Conservation (phyloP, 1,139 yeast genomes). For the Debaryomycetaceae sp. region DNA sequence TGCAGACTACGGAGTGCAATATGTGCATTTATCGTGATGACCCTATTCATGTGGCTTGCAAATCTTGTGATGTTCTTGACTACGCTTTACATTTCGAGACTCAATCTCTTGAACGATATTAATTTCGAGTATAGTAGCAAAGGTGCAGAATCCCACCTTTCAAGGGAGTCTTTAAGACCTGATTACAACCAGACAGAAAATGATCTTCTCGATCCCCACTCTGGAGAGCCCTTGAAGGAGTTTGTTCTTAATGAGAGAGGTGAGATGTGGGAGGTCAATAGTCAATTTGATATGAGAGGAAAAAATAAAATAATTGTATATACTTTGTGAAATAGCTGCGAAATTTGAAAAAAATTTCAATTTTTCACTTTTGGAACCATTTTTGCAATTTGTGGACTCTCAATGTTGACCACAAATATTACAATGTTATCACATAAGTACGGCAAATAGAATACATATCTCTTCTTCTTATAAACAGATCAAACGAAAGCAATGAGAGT, state of each 20-base stretch:
- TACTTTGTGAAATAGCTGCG: constrained; percentile 11
- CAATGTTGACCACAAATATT: neutral
- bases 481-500: neutral
- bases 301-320: constrained; percentile 36
- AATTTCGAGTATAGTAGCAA: constrained; percentile 32
- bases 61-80: constrained; percentile 40
- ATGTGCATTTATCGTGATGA: constrained; percentile 36
- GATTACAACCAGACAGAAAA: neutral
- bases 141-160: constrained; percentile 13
- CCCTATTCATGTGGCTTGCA: constrained; percentile 40
- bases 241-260: constrained; percentile 32
- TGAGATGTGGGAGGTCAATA: constrained; percentile 32
- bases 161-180: neutral
- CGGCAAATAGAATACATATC: neutral
- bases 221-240: constrained; percentile 21
- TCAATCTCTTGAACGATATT: constrained; percentile 34
- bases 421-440: neutral
- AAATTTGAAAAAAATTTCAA: too few relatives aligned
- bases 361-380: neutral
- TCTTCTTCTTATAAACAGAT: constrained; percentile 1
- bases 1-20: constrained; percentile 37
- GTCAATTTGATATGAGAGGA: constrained; percentile 22
- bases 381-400: neutral
- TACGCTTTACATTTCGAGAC: constrained; percentile 38
- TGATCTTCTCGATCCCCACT: neutral